Evolutionary conservation across 2,329 filamentous ascomycete genomes (phyloP).

Genomic region (Xylaria sp.): DNA sequence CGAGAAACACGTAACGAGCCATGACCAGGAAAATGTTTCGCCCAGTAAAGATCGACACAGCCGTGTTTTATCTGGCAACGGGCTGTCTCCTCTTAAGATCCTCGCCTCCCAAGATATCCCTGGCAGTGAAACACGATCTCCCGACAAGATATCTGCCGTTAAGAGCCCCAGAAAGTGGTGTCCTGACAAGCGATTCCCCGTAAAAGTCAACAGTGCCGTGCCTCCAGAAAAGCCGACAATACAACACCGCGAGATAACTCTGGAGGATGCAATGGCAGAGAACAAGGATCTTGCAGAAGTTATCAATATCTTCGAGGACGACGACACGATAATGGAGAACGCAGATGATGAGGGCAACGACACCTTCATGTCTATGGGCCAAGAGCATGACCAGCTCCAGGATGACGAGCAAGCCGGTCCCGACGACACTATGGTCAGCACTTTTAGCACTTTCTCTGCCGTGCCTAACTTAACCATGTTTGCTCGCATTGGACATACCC

Average conservation of each 20-base stretch:
- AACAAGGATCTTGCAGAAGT: conserved; percentile 67
- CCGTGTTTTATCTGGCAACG: conserved; percentile 66
- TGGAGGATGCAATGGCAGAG: conserved; percentile 64
- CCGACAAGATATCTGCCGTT: conserved; percentile 35
- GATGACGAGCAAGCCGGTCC: conserved; percentile 59
- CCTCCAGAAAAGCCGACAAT: conserved; percentile 37
- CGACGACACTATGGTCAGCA: conserved; percentile 81
- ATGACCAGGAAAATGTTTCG: conserved; percentile 59
- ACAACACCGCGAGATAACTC: conserved; percentile 52
- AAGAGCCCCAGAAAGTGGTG: conserved; percentile 55
- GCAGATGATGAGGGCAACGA: conserved; percentile 46
- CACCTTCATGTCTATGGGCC: conserved; percentile 46
- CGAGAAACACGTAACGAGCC: conserved; percentile 19
- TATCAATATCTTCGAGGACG: conserved; percentile 71
- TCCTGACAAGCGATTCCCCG: conserved; percentile 69
- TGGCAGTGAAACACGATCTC: conserved; percentile 44
- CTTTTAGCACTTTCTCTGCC: conserved; percentile 88
- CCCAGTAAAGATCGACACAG: conserved; percentile 62
- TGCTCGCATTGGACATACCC: conserved; percentile 75
- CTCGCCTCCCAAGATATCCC: conserved; percentile 49
- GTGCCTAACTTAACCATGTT: conserved; percentile 89
- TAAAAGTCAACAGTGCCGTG: conserved; percentile 58
- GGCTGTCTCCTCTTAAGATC: conserved; percentile 68
- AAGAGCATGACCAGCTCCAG: conserved; percentile 39
- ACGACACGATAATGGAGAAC: conserved; percentile 50